Base-by-base conservation (phyloP, 208 protist genomes). In the Trypanosoma brucei region DNA sequence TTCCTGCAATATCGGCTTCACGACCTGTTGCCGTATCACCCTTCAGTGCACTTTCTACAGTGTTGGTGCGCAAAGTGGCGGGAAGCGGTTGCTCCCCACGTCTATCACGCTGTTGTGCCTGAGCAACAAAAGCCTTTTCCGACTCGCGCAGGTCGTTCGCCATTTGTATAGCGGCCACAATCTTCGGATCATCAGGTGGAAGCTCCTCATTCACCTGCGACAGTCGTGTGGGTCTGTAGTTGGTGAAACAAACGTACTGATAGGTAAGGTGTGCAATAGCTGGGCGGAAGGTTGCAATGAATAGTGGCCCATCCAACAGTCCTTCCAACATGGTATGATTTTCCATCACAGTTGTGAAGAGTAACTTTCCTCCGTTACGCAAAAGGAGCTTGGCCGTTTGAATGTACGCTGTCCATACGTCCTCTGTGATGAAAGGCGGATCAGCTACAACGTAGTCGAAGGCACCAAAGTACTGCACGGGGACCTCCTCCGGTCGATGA, bases 391-490 rank as follows among this genome's bases (percentile, higher is more conserved):
- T 78, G 7, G 70, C 69, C 1, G 86, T 91, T 33, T 75, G 59
- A 2, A 89, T 65, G 76, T 97, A 97, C 49, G 65, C 59, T 30
- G 44, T 55, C 92, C 94, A 97, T 35, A 94, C 91, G 33, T 97
- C 91, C 30, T 65, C 63, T 0, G 94, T 97, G 63, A 97, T 97
- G 65, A 97, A 97, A 0, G 94, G 94, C 35, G 94, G 94, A 61
- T 97, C 94, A n/a, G 90, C 86, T n/a, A 97, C 68, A 35, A 97
- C 72, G 60, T 93, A 95, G 72, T 96, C 91, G 61, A 94, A 97
- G 57, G 65, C 67, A 30, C 70, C 77, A 50, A 83, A 67, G 55
- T 93, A 79, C 60, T 88, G 75, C 3, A 90, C 71, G 1, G 84
- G 85, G 14, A 97, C 64, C 37, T 83, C 68, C 9, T 92, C 80